Evolutionary conservation across 75 land plant species (phyloP).

Genomic region (Larix kaempferi): DNA sequence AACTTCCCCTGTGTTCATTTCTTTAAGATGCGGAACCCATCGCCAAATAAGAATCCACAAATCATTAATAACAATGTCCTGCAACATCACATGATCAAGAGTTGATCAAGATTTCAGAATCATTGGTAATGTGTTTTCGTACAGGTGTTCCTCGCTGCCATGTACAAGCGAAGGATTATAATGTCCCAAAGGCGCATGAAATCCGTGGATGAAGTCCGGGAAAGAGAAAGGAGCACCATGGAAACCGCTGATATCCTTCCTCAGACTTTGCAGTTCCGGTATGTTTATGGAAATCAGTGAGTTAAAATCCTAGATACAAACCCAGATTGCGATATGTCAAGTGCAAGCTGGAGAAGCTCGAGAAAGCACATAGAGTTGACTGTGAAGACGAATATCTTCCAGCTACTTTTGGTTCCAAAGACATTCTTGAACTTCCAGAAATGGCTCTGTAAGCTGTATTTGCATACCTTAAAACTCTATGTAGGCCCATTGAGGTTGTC

Average conservation of each 20-base stretch:
- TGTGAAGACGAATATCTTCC: neutral
- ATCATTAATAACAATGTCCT: too few species aligned
- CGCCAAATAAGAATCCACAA: too few species aligned
- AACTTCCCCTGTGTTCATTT: too few species aligned
- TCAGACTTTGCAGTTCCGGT: conserved; percentile 1
- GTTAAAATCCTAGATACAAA: too few species aligned
- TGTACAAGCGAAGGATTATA: neutral
- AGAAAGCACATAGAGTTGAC: neutral
- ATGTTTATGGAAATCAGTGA: neutral
- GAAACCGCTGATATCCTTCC: neutral
- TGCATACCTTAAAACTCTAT: neutral
- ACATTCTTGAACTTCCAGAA: neutral
- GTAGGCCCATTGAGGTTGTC: neutral
- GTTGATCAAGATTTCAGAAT: too few species aligned
- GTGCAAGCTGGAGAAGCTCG: neutral
- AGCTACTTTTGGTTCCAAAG: neutral
- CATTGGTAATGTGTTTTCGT: neutral
- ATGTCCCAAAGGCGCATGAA: neutral
- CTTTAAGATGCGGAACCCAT: too few species aligned
- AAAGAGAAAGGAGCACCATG: conserved; percentile 3
- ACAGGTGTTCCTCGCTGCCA: conserved; percentile 9
- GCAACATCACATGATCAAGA: too few species aligned
- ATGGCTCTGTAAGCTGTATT: conserved; percentile 1
- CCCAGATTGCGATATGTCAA: neutral
- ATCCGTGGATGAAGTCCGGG: neutral